Evolutionary conservation across 805 yeast species (phyloP), one percentile per base, ranked within the genome.

Genomic region (Suhomyces kilbournensis): DNA sequence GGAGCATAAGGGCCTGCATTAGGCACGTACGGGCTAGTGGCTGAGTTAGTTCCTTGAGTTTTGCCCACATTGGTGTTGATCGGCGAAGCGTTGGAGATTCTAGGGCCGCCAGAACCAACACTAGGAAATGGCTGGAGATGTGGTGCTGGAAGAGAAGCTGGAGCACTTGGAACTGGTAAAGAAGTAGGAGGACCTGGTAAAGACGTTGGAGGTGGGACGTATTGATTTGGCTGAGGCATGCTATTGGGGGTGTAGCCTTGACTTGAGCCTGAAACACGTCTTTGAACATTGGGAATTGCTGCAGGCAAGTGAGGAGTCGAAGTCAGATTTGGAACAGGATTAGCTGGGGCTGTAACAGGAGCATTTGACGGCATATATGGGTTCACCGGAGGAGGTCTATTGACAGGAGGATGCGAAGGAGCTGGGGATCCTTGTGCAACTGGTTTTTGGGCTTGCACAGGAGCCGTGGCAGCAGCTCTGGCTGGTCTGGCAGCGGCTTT

Each of bases 1-100:
- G 79, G 79, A 7, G 74, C 78, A 52, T 75, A 75, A 2, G 78
- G 79, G 7, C 79, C 79, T 9, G 75, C 64, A 46, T 67, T 65
- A 1, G 79, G 79, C 9, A 75, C 74, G 55, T 75, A 75, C 2
- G 78, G 78, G 51, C 77, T 72, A 19, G 63, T 51, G 30, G 64
- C 56, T 23, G 70, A 57, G 43, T 59, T 56, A 26, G 60, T 52
- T 7, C 65, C 65, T 19, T 57, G 52, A 5, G 49, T 47, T 47
- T 61, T 58, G 9, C 64, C 51, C 7, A 68, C 59, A 48, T 61
- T 63, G 2, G 72, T 68, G 49, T 69, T 69, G 47, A 61, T 52
- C 2, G 63, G 58, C 7, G 62, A 56, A n/a, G 57, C 47, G 19
- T 49, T 35, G 7, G 60, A 49, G 8, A 47, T 19, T 15, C 23